phyloP scores from a whole-genome alignment of 2,329 filamentous ascomycete genomes.

The Graphium sp. region DNA sequence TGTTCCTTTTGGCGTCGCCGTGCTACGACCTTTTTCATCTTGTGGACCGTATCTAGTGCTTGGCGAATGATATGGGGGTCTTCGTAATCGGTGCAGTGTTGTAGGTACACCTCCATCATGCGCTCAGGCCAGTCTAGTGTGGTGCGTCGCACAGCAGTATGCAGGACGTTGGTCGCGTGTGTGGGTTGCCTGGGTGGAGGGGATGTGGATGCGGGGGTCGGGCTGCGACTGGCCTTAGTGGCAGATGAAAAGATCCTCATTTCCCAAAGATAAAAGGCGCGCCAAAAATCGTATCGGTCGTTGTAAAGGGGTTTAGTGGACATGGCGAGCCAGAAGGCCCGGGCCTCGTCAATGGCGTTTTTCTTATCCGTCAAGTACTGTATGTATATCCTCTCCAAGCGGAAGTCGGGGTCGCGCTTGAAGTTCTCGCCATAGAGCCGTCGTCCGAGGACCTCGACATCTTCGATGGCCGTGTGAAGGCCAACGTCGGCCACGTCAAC shows the following conservation, averaged over 20 bases:
- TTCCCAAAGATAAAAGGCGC: slow-evolving; percentile 84
- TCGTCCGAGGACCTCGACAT: slow-evolving; percentile 65
- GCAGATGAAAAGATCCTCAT: slow-evolving; percentile 43
- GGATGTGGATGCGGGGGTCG: not conserved
- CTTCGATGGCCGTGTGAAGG: slow-evolving; percentile 70
- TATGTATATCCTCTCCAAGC: slow-evolving; percentile 80
- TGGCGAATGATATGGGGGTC: slow-evolving; percentile 56
- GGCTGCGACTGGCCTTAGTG: slow-evolving; percentile 11
- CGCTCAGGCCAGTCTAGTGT: slow-evolving; percentile 64
- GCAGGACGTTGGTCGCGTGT: slow-evolving; percentile 59
- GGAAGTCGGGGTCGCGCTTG: slow-evolving; percentile 74
- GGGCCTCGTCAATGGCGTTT: slow-evolving; percentile 58
- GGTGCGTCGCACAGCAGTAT: slow-evolving; percentile 45
- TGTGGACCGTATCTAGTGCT: slow-evolving; percentile 58
- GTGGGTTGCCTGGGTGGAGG: slow-evolving; percentile 25
- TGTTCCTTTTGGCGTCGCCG: slow-evolving; percentile 52
- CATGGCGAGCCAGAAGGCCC: slow-evolving; percentile 61
- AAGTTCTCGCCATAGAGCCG: slow-evolving; percentile 57
- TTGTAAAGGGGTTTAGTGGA: slow-evolving; percentile 45
- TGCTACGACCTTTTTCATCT: slow-evolving; percentile 44
- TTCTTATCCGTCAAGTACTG: slow-evolving; percentile 81
- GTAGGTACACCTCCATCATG: slow-evolving; percentile 55
- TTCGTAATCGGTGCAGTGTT: slow-evolving; percentile 84
- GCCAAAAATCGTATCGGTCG: slow-evolving; percentile 85
- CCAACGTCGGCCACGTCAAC: slow-evolving; percentile 82